These are phyloP conservation scores for Kwoniella dendrophila DNA, from an alignment of 768 basidiomycete species.

Conservation along the genomic window DNA sequence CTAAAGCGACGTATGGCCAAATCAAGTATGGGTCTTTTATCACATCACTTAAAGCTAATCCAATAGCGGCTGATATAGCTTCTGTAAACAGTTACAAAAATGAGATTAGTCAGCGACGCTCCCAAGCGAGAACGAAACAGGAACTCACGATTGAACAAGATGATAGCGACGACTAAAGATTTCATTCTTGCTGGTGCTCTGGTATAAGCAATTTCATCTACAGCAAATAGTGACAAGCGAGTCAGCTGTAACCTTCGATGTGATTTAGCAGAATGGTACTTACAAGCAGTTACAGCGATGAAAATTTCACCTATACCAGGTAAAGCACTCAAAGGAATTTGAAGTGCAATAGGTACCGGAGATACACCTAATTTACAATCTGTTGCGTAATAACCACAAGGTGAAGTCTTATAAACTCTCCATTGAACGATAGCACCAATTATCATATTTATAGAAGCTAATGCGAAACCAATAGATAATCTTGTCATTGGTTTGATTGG, in stretches of 20 bases:
- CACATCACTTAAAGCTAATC: conserved; percentile 39
- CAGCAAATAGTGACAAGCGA: conserved; percentile 20
- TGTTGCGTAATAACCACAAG: conserved; percentile 51
- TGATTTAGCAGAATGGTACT: neutral
- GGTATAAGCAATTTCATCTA: conserved; percentile 49
- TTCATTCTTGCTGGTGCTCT: conserved; percentile 51
- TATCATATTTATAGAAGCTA: conserved; percentile 39
- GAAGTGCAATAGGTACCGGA: conserved; percentile 39
- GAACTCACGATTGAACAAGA: conserved; percentile 21
- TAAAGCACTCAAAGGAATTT: conserved; percentile 47
- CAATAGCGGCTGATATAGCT: conserved; percentile 48
- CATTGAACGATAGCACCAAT: conserved; percentile 52
- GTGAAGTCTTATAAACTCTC: conserved; percentile 46
- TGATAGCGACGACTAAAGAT: conserved; percentile 43
- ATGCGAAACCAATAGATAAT: conserved; percentile 23
- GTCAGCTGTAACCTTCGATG: neutral
- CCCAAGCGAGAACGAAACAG: no score
- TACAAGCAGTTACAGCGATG: conserved; percentile 44
- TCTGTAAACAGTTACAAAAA: neutral
- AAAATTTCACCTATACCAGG: conserved; percentile 51
- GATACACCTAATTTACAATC: conserved; percentile 34
- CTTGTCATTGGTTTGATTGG: conserved; percentile 26
- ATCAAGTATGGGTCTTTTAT: conserved; percentile 53
- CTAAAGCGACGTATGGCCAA: conserved; percentile 47
- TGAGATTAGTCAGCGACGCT: no score